Evolutionary conservation across 345 rosid genomes (phyloP).

Genomic region (Eucalyptus pumila): DNA sequence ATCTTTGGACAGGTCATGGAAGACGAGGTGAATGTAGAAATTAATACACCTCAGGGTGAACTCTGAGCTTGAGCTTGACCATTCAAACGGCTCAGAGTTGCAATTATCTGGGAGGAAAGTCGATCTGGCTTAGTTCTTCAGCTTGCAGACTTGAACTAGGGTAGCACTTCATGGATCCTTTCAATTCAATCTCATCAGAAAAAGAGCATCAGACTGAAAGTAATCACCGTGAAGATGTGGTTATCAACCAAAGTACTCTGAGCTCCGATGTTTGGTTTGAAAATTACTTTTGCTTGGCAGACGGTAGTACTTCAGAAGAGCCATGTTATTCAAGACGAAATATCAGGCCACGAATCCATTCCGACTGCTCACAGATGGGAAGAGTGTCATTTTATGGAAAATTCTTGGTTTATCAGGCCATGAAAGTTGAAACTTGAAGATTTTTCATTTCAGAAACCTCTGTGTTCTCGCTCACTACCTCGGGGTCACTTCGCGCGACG

Average conservation of each 20-base stretch:
- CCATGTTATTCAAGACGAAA: background rate
- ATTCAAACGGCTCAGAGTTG: background rate
- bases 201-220: background rate
- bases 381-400: background rate
- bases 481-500: too few species aligned
- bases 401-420: background rate
- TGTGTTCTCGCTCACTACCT: too few species aligned
- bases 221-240: background rate
- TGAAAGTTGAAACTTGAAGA: too few species aligned
- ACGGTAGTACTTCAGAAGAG: background rate
- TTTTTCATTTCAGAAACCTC: too few species aligned
- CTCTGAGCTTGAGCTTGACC: background rate
- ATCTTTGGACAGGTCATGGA: background rate
- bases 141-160: background rate
- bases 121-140: background rate
- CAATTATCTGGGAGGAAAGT: background rate
- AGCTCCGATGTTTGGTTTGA: background rate
- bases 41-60: constrained; percentile 5
- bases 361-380: background rate
- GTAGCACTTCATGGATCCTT: background rate
- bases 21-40: constrained; percentile 52
- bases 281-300: background rate
- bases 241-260: background rate
- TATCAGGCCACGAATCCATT: background rate
- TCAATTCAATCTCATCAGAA: background rate